Evolutionary conservation across 2,329 filamentous ascomycete genomes (phyloP).

Genomic region (Pestalotiopsis sp.): DNA sequence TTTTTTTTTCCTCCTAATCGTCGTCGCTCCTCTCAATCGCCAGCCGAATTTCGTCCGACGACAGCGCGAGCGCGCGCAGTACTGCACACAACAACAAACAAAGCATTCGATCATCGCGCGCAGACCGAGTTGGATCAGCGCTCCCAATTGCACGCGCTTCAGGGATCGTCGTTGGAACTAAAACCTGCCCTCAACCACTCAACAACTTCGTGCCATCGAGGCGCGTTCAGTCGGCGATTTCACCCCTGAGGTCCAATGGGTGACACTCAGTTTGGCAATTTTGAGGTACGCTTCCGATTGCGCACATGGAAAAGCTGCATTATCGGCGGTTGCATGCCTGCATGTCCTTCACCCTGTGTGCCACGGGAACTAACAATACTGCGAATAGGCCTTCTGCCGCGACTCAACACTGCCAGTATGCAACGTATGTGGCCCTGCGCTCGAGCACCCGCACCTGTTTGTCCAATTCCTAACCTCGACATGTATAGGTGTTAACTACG

Average conservation of each 20-base stretch:
- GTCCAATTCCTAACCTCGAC: constrained; percentile 2
- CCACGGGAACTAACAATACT: constrained; percentile 20
- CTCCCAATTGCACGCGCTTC: not conserved
- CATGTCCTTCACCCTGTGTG: not conserved
- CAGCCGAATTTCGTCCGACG: not conserved
- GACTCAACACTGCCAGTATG: constrained; percentile 83
- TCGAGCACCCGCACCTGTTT: not conserved
- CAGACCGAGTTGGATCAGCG: not conserved
- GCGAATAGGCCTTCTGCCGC: constrained; percentile 73
- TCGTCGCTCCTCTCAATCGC: not conserved
- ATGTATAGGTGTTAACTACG: constrained; percentile 61
- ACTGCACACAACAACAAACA: too few species aligned
- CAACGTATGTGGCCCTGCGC: constrained; percentile 63
- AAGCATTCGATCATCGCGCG: not conserved
- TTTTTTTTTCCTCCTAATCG: not conserved
- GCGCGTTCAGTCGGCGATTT: constrained; percentile 20
- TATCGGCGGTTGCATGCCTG: not conserved
- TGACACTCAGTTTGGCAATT: constrained; percentile 63
- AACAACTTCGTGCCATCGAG: not conserved
- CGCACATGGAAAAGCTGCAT: not conserved
- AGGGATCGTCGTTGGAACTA: constrained; percentile 4
- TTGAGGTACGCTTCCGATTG: constrained; percentile 46
- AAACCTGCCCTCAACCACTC: not conserved
- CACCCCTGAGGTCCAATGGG: constrained; percentile 46
- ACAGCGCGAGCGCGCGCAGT: not conserved